phyloP scores from a whole-genome alignment of 805 yeast genomes.

The Starmerella vaccinii region DNA sequence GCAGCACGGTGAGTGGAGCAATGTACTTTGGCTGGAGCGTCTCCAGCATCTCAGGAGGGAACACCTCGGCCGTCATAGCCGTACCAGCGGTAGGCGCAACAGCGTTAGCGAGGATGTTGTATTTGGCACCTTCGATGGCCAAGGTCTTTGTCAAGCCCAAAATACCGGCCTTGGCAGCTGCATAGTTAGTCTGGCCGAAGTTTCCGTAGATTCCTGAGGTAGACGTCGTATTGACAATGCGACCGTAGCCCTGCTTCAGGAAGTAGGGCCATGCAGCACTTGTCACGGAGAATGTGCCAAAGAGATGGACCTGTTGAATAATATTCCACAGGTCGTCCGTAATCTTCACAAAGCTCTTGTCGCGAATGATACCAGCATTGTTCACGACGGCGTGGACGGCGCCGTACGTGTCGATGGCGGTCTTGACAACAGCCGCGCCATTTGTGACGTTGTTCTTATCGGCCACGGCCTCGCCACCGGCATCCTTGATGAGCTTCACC shows the following conservation, averaged over 20 bases:
- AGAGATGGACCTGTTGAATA: constrained; percentile 70
- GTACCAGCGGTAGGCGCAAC: constrained; percentile 98
- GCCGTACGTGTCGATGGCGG: constrained; percentile 69
- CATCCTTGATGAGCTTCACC: constrained; percentile 60
- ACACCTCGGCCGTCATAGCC: constrained; percentile 86
- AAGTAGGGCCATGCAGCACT: constrained; percentile 91
- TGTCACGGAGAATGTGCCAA: constrained; percentile 70
- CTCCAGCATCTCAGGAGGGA: constrained; percentile 68
- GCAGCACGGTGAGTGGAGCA: constrained; percentile 75
- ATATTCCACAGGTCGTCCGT: constrained; percentile 71
- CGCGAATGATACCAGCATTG: constrained; percentile 92
- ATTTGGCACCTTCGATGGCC: constrained; percentile 81
- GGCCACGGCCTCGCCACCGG: constrained; percentile 73
- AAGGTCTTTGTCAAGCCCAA: constrained; percentile 74
- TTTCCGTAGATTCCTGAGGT: constrained; percentile 96
- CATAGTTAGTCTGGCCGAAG: constrained; percentile 94
- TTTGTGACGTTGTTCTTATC: constrained; percentile 78
- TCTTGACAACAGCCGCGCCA: constrained; percentile 63
- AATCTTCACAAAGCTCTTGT: constrained; percentile 78
- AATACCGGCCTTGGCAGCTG: constrained; percentile 86
- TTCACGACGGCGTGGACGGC: constrained; percentile 75
- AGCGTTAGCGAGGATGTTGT: constrained; percentile 63
- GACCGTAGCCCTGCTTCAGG: constrained; percentile 65
- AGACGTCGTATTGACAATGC: constrained; percentile 79
- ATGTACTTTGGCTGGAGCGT: constrained; percentile 79